Base-by-base conservation (phyloP, 768 basidiomycete species). In the Tulasnella sp. region DNA sequence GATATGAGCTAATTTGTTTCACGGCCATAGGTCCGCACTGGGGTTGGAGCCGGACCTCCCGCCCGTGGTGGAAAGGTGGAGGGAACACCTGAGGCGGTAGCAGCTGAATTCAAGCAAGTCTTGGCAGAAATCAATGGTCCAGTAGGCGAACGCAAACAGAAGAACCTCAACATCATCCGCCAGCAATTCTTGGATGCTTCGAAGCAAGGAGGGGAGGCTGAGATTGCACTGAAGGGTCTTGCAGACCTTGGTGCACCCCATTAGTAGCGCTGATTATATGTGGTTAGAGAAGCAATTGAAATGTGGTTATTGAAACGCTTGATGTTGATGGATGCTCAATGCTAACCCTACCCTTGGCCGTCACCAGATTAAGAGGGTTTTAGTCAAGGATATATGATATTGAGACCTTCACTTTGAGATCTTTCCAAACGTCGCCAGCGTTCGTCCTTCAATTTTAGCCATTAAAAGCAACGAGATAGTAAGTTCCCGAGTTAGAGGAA, bases 121-220 rank as follows among this genome's bases (percentile, higher is more conserved):
- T 15, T 56, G 15, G 34, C 54, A 4, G 54, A 56, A 29, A 10
- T 56, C 11, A 41, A 42, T 4, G 54, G 54, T 15, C 21, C 30
- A 42, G 54, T 56, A 3, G 54, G 54, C 4, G 32, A 56, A 21
- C 34, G 54, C 30, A 56, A 56, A 34, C 30, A 34, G 41, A 56
- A 21, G 27, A 56, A 56, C 43, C 26, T 56, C 17, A 13, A 15
- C 21, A 29, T 34, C 29, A n/a, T 51, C 19, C 51, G 34, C 21
- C 29, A 21, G 2, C 10, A 51, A 29, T 26, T 51, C 24, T 34
- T 51, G 4, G 51, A 51, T 4, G 51, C 21, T 19, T 26, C 21
- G 51, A 23, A 29, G 8, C 24, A 29, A 21, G 51, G 51, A 13
- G 51, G 51, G 19, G 29, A 19, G 15, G 21, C 24, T 0, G 51